Evolutionary conservation across 495 filamentous ascomycete genomes (phyloP), one percentile per base, ranked within the genome.

Genomic region (Annulohypoxylon nitens): DNA sequence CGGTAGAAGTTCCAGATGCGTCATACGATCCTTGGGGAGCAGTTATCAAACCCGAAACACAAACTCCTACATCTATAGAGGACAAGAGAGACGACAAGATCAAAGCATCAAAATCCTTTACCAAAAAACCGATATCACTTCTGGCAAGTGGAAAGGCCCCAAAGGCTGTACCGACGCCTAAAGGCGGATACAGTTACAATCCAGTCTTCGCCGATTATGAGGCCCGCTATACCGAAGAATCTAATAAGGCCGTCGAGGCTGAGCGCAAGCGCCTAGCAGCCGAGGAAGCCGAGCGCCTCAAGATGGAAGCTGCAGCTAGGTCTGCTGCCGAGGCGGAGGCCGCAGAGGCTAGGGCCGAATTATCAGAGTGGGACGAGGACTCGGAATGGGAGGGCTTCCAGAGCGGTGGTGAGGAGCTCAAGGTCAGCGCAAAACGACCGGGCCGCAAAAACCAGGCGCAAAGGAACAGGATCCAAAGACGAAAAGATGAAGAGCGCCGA

Each of bases 101-200:
- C 69, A 90, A 89, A 69, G 91, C 91, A 9, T 97, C 96, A 2
- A 84, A 83, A 51, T 96, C 96, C 1, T 70, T 99, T 51, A 89
- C 90, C 47, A 86, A 91, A 26, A 87, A 91, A 9, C 93, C 97
- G 3, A 86, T 97, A 47, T 93, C 95, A 4, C 86, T 98, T 14
- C 84, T 93, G 26, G 91, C 90, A 37, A 92, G 87, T 76, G 93
- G 93, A 7, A 95, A 93, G 71, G 75, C 85, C 0, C 82, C 97
- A 14, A 92, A 93, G 1, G 89, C 93, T n/a, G 91, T 98, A 5
- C 84, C 86, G 66, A 90, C 87, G 65, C 96, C 96, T 2, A 88
- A 88, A 16, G 93, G 89, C 2, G 94, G 93, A 47, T 91, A 88
- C 76, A 97, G 93, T 78, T 99, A 99, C 80, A 99, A 99, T 75